Conservation (phyloP, 1,284 basidiomycete genomes). For the Prillingera fragicola region DNA sequence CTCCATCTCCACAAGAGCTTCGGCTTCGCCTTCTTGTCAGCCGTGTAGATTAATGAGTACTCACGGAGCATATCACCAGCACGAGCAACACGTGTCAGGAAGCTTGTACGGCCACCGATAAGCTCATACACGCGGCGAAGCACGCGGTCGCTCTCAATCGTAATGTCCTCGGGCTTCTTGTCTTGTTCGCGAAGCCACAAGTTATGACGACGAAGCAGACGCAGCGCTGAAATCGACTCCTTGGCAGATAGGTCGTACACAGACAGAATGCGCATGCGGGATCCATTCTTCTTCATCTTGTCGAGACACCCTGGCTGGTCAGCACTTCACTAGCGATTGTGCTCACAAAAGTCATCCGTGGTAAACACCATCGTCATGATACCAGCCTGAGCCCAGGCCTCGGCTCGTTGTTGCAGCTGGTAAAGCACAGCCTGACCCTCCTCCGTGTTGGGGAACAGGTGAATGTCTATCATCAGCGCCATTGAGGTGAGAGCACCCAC, state of each 20-base stretch:
- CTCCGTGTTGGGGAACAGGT: conserved; percentile 73
- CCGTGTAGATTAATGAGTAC: conserved; percentile 1
- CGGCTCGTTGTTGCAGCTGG: conserved; percentile 76
- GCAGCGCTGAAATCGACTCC: conserved; percentile 61
- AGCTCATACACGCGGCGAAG: conserved; percentile 56
- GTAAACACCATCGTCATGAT: conserved; percentile 73
- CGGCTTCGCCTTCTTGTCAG: conserved; percentile 54
- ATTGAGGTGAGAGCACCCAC: conserved; percentile 21
- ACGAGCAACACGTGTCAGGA: conserved; percentile 61
- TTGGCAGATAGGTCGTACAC: conserved; percentile 62
- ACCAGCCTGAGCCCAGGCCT: conserved; percentile 75
- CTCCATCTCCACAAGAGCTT: conserved; percentile 64
- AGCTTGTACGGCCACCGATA: conserved; percentile 71
- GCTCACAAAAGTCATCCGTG: conserved; percentile 68
- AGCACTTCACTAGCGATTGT: conserved; percentile 8
- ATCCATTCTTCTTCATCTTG: conserved; percentile 56
- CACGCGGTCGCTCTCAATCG: conserved; percentile 43
- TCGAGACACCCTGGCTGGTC: conserved; percentile 51
- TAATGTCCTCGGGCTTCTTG: conserved; percentile 11
- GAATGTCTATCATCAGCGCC: conserved; percentile 53
- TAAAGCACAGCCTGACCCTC: conserved; percentile 68
- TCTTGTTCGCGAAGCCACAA: conserved; percentile 17
- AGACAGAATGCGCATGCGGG: conserved; percentile 68
- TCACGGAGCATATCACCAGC: conserved; percentile 56
- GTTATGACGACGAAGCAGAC: conserved; percentile 52